A percentile compares a stretch with the other conserved stretches of the same genome.
Evolutionary conservation across 2,329 filamentous ascomycete species (phyloP).

Genomic region (Cercospora sp.): DNA sequence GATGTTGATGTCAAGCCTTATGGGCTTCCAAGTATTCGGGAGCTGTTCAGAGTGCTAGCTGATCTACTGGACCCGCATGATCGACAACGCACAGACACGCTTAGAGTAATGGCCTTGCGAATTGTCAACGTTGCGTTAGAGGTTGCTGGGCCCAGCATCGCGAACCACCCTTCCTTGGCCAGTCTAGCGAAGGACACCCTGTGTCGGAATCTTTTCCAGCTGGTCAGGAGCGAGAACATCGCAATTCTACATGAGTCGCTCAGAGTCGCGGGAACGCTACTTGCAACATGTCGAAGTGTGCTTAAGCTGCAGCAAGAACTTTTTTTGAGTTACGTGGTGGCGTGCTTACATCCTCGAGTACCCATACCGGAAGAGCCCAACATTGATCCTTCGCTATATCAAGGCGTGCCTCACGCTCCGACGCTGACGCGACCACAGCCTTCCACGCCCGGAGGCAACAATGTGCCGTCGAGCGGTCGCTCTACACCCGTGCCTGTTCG

Average conservation of each 20-base stretch:
- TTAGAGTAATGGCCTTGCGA: conserved; percentile 94
- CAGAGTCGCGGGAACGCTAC: conserved; percentile 83
- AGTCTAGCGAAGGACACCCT: conserved; percentile 87
- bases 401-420: conserved; percentile 87
- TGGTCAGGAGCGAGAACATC: conserved; percentile 95
- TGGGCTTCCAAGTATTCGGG: conserved; percentile 88
- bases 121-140: conserved; percentile 97
- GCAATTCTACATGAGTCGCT: conserved; percentile 89
- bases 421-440: conserved; percentile 75
- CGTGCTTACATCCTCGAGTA: conserved; percentile 89
- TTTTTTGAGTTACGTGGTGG: conserved; percentile 89
- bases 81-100: conserved; percentile 85
- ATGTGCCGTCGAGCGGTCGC: conserved; percentile 71
- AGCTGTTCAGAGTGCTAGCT: conserved; percentile 90
- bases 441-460: conserved; percentile 41
- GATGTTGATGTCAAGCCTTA: conserved; percentile 74
- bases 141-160: conserved; percentile 92
- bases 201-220: conserved; percentile 91
- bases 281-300: conserved; percentile 86
- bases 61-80: conserved; percentile 93
- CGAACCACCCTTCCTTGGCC: conserved; percentile 84
- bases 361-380: conserved; percentile 88
- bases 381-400: conserved; percentile 88
- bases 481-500: conserved; percentile 88
- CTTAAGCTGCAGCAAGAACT: conserved; percentile 96